A percentile compares a stretch with the other conserved stretches of the same genome.
These are phyloP conservation scores for Musa troglodytarum DNA, from an alignment of 176 grass and related monocot species.

Conservation along the genomic window DNA sequence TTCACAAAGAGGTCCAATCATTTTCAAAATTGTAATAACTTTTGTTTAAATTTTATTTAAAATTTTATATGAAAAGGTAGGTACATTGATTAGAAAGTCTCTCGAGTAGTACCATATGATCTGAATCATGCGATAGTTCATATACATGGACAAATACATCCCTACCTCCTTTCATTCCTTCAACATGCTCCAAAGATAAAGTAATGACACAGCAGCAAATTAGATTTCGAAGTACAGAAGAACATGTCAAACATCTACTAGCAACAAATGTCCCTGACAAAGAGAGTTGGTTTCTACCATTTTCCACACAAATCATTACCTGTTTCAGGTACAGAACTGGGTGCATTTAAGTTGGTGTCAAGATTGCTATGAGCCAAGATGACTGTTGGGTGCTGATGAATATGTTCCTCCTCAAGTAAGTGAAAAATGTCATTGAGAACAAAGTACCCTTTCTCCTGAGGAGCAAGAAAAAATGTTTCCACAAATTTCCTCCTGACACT, in stretches of 20 bases:
- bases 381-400: conserved; percentile 24
- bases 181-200: not conserved
- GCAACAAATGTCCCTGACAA: conserved; percentile 1
- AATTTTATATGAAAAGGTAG: no score
- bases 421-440: conserved; percentile 80
- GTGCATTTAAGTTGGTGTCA: conserved; percentile 22
- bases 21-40: no score
- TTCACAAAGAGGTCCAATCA: no score
- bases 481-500: conserved; percentile 61
- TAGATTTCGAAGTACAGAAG: not conserved
- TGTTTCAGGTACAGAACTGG: conserved; percentile 33
- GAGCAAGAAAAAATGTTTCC: conserved; percentile 80
- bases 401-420: conserved; percentile 68
- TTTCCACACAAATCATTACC: conserved; percentile 6
- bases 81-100: no score
- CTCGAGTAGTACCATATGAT: no score
- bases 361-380: conserved; percentile 26
- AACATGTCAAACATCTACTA: not conserved
- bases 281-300: not conserved
- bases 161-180: not conserved
- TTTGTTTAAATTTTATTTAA: no score
- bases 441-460: conserved; percentile 72
- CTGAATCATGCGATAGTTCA: not conserved
- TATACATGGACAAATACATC: not conserved
- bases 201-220: not conserved